Evolutionary conservation across 441 rosid genomes (phyloP).

Genomic region (Jatropha multifida): DNA sequence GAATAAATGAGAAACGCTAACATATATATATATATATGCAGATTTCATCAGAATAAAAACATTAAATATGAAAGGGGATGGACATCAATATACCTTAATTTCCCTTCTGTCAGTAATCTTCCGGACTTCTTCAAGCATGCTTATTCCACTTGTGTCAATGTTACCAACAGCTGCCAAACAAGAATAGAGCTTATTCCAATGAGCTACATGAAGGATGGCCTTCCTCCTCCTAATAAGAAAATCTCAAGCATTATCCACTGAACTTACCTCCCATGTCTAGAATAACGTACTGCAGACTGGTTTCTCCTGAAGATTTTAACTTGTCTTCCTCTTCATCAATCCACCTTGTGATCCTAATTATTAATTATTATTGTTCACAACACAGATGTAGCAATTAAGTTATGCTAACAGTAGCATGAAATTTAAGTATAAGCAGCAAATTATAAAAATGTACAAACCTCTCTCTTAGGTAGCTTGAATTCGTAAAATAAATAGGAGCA

Average conservation of each 20-base stretch:
- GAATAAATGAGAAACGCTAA: neutral
- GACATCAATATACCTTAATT: conserved; percentile 53
- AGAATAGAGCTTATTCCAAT: neutral
- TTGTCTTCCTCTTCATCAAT: conserved; percentile 84
- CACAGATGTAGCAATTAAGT: neutral
- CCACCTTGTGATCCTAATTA: conserved; percentile 78
- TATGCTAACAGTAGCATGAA: neutral
- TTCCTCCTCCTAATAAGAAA: neutral
- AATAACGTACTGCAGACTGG: conserved; percentile 66
- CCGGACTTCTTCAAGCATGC: conserved; percentile 88
- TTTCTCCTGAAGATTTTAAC: conserved; percentile 52
- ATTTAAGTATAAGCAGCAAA: neutral
- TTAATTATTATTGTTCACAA: neutral
- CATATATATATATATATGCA: neutral
- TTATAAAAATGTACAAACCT: conserved; percentile 38
- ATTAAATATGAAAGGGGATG: neutral
- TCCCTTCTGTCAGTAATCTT: conserved; percentile 60
- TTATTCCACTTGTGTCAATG: conserved; percentile 69
- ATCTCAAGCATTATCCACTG: neutral
- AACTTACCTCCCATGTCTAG: conserved; percentile 72
- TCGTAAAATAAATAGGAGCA: conserved; percentile 95
- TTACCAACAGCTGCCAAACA: conserved; percentile 72
- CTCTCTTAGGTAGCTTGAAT: conserved; percentile 83
- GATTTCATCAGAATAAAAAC: neutral
- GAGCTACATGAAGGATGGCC: too few relatives aligned